These are phyloP conservation scores for Colletotrichum tofieldiae DNA, from an alignment of 2,329 filamentous ascomycete species.

Conservation along the genomic window DNA sequence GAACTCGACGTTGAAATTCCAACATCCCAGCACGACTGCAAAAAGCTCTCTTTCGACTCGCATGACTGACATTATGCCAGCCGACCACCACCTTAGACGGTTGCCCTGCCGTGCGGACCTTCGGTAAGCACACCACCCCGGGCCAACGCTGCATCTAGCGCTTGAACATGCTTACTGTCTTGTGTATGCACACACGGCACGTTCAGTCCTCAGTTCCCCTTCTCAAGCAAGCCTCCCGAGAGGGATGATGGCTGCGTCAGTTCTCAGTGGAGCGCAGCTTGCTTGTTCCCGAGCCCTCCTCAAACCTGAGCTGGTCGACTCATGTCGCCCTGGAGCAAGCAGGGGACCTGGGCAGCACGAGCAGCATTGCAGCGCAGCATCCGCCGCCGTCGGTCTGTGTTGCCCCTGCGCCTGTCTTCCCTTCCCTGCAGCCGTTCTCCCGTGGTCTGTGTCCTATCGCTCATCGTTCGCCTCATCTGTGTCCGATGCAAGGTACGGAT, in stretches of 20 bases:
- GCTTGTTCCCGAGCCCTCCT: conserved; percentile 23
- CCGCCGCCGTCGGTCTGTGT: conserved; percentile 38
- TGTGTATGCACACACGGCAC: conserved; percentile 25
- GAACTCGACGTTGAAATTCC: background rate
- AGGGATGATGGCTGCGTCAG: conserved; percentile 13
- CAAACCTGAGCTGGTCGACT: conserved; percentile 17
- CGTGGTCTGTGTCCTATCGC: conserved; percentile 43
- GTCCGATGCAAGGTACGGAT: conserved; percentile 41
- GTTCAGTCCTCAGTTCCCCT: conserved; percentile 6
- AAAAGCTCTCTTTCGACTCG: conserved; percentile 10
- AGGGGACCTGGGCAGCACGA: conserved; percentile 37
- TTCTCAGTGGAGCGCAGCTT: conserved; percentile 29
- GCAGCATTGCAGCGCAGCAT: conserved; percentile 41
- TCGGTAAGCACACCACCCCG: background rate
- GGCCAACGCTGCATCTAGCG: conserved; percentile 14
- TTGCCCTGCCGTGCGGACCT: conserved; percentile 1
- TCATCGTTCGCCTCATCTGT: conserved; percentile 40
- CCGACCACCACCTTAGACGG: conserved; percentile 2
- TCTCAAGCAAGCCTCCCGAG: conserved; percentile 6
- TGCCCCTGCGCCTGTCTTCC: conserved; percentile 42
- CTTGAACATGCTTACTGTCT: conserved; percentile 7
- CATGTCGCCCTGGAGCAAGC: conserved; percentile 28
- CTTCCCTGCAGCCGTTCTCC: conserved; percentile 44
- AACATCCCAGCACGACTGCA: conserved; percentile 20
- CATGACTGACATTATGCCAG: background rate